A percentile compares a stretch with the other conserved stretches of the same genome.
Conservation (phyloP, 179 eudicot genomes). For the Spergularia azorica region DNA sequence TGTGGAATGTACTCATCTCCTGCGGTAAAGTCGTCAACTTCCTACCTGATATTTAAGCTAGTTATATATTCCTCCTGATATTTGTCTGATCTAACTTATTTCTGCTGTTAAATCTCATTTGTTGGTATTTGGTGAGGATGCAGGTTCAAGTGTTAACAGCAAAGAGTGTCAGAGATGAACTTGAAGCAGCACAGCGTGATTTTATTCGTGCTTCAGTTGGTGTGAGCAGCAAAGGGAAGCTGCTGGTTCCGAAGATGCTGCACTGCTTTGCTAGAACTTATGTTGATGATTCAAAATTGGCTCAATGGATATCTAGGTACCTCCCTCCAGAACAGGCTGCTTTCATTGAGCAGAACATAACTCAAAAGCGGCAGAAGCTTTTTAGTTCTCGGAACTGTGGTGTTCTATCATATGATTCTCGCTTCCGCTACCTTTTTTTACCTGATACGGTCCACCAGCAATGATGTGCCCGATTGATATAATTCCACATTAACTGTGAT, state of each 20-base stretch:
- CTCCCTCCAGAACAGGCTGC: slow-evolving; percentile 45
- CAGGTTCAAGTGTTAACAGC: slow-evolving; percentile 44
- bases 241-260: slow-evolving; percentile 42
- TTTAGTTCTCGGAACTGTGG: slow-evolving; percentile 37
- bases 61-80: background rate
- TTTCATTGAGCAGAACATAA: slow-evolving; percentile 37
- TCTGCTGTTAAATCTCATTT: background rate
- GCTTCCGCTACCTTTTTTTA: slow-evolving; percentile 40
- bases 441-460: slow-evolving; percentile 31
- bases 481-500: slow-evolving; percentile 5
- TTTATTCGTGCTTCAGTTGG: slow-evolving; percentile 42
- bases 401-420: slow-evolving; percentile 36
- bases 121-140: background rate
- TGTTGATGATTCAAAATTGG: slow-evolving; percentile 42
- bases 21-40: slow-evolving; percentile 28
- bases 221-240: slow-evolving; percentile 41
- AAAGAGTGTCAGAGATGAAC: slow-evolving; percentile 38
- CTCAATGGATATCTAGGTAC: slow-evolving; percentile 38
- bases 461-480: slow-evolving; percentile 1
- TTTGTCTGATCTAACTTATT: background rate
- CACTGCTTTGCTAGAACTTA: slow-evolving; percentile 33
- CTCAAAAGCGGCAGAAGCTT: slow-evolving; percentile 40
- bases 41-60: background rate
- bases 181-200: slow-evolving; percentile 42
- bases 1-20: slow-evolving; percentile 49